Conservation (phyloP, 2,329 filamentous ascomycete genomes). For the Davidsoniella neocaledoniae region DNA sequence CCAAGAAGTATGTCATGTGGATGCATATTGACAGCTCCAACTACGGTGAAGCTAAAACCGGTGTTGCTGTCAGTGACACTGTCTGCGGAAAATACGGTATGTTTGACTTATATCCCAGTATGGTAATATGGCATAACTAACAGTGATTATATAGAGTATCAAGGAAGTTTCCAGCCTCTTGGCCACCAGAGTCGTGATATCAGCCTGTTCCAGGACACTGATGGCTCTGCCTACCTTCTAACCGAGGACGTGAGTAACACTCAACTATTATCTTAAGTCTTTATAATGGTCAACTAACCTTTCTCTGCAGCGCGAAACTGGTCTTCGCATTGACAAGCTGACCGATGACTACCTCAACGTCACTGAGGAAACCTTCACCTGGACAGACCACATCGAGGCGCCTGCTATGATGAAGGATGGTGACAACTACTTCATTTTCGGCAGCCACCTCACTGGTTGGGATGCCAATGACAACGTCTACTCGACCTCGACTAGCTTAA, state of each 20-base stretch:
- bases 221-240: conserved; percentile 43
- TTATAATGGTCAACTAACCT: background rate
- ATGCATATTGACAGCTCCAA: conserved; percentile 47
- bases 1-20: conserved; percentile 49
- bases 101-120: background rate
- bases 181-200: conserved; percentile 34
- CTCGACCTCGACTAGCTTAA: conserved; percentile 37
- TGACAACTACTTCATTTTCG: conserved; percentile 48
- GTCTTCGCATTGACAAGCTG: conserved; percentile 39
- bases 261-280: background rate
- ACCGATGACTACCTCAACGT: conserved; percentile 40
- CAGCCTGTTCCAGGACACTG: conserved; percentile 43
- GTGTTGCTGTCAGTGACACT: conserved; percentile 40
- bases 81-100: conserved; percentile 42
- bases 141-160: conserved; percentile 13
- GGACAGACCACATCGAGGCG: conserved; percentile 38
- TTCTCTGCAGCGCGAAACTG: conserved; percentile 30
- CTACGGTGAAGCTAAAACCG: conserved; percentile 48
- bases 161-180: conserved; percentile 21
- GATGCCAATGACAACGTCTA: conserved; percentile 49
- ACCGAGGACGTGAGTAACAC: conserved; percentile 37
- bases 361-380: conserved; percentile 31
- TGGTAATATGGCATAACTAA: background rate
- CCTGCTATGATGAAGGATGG: conserved; percentile 46
- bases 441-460: conserved; percentile 39